Conservation (phyloP, 306 rosid species). For the Quercus berberidifolia region DNA sequence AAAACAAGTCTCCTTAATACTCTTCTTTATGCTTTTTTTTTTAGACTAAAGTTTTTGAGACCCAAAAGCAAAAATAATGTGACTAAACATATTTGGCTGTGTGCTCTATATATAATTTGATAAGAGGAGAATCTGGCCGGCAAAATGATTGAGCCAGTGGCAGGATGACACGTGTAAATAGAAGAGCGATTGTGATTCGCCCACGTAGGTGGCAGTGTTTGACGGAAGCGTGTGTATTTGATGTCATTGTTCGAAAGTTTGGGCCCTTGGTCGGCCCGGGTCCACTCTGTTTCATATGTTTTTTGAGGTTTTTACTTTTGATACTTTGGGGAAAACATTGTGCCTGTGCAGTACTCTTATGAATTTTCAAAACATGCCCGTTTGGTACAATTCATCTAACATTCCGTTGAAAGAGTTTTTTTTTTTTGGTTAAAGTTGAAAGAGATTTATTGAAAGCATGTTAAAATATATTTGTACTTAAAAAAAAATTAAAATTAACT, state of each 20-base stretch:
- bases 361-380: too few relatives aligned
- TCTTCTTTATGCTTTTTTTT: not conserved
- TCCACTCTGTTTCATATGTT: not conserved
- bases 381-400: too few relatives aligned
- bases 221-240: conserved; percentile 26
- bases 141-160: conserved; percentile 5
- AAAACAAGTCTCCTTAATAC: not conserved
- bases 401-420: too few relatives aligned
- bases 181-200: conserved; percentile 27
- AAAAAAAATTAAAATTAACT: too few relatives aligned
- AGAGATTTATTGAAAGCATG: too few relatives aligned
- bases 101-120: conserved; percentile 8
- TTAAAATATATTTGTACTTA: too few relatives aligned
- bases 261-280: conserved; percentile 17
- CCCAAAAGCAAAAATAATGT: not conserved
- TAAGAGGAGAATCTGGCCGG: conserved; percentile 10
- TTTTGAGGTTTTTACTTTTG: not conserved
- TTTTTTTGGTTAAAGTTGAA: too few relatives aligned
- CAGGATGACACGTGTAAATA: not conserved
- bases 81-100: not conserved
- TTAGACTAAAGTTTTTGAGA: not conserved
- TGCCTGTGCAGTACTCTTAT: too few relatives aligned
- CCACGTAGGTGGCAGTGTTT: conserved; percentile 15
- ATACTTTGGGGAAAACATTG: too few relatives aligned
- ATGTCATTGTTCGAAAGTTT: conserved; percentile 17